phyloP scores from a whole-genome alignment of 768 basidiomycete genomes.

The Termitomyces sp. region DNA sequence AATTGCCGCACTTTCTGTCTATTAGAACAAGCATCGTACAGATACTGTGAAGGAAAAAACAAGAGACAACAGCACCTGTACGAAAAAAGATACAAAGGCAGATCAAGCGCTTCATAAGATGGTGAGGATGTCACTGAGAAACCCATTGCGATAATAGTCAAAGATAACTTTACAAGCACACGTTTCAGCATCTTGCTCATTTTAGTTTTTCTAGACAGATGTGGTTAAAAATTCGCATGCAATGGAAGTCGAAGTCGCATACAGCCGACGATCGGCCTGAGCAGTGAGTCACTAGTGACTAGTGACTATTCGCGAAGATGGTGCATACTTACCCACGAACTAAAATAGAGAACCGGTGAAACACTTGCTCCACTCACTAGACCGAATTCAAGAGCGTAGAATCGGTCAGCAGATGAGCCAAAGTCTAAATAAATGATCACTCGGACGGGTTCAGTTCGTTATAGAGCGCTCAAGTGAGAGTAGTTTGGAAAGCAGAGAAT shows the following conservation, averaged over 20 bases:
- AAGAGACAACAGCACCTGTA: background rate
- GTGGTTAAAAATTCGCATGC: background rate
- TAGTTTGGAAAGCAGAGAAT: background rate
- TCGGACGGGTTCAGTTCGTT: background rate
- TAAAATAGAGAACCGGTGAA: background rate
- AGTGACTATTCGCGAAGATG: background rate
- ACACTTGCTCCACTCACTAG: background rate
- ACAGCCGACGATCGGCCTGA: too few species aligned
- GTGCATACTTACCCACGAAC: background rate
- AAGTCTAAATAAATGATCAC: background rate
- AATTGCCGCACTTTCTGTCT: background rate
- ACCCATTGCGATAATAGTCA: background rate
- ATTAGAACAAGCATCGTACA: background rate
- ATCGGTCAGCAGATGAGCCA: background rate
- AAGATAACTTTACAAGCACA: background rate
- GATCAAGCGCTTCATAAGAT: background rate
- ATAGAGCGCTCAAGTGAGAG: background rate
- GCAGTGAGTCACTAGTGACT: too few species aligned
- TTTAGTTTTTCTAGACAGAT: background rate
- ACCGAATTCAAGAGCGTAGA: background rate
- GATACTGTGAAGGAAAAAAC: background rate
- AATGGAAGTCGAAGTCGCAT: background rate
- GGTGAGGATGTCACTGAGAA: background rate
- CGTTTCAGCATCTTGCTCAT: background rate
- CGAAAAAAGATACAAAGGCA: background rate